These are phyloP conservation scores for Chrysoporthe puriensis DNA, from an alignment of 2,329 filamentous ascomycete genomes.

Conservation along the genomic window DNA sequence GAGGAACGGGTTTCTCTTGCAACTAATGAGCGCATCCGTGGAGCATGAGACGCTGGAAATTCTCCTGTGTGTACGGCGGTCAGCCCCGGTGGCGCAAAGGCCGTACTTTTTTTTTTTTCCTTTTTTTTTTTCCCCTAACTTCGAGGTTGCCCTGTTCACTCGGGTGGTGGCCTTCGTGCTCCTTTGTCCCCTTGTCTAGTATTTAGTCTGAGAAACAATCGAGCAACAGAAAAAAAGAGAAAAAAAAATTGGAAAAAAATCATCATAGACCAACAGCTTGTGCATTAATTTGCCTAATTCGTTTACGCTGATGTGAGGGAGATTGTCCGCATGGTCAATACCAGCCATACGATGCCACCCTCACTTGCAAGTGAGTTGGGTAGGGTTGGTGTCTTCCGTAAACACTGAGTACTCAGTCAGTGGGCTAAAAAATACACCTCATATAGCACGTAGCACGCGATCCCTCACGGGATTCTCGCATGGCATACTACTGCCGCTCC, in stretches of 20 bases:
- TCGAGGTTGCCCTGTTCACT: conserved; percentile 42
- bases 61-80: conserved; percentile 3
- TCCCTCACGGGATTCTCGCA: too few species aligned
- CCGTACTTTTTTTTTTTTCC: neutral
- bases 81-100: neutral
- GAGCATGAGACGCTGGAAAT: conserved; percentile 32
- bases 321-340: neutral
- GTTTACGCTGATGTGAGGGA: neutral
- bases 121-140: neutral
- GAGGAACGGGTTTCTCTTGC: conserved; percentile 17
- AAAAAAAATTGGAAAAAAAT: neutral
- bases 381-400: neutral
- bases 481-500: too few species aligned
- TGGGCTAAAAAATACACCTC: neutral
- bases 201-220: conserved; percentile 45
- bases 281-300: neutral
- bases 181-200: conserved; percentile 43
- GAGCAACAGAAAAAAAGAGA: conserved; percentile 25
- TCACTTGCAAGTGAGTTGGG: neutral
- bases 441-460: too few species aligned
- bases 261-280: neutral
- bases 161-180: conserved; percentile 39
- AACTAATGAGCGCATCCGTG: conserved; percentile 16
- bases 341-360: conserved; percentile 18
- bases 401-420: neutral